Percentiles rank a stretch among this genome's conserved stretches.
Evolutionary conservation across 108 stramenopile species (phyloP).

Genomic region (Cyclotella kingstonii): DNA sequence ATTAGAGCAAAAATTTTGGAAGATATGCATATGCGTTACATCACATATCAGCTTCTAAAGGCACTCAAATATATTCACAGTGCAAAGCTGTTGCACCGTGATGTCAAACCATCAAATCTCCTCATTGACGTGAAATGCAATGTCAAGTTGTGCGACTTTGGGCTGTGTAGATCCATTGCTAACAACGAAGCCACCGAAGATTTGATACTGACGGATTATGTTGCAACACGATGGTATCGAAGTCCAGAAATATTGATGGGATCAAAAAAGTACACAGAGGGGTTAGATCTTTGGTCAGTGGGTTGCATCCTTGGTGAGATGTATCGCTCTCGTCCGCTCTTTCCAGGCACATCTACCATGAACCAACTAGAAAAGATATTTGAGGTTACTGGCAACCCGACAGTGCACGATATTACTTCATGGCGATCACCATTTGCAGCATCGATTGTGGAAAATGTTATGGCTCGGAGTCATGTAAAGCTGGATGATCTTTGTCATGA

Average conservation of each 20-base stretch:
- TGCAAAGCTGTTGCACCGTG: conserved; percentile 68
- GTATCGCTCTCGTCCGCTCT: conserved; percentile 49
- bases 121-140: conserved; percentile 53
- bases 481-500: conserved; percentile 70
- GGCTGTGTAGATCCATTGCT: conserved; percentile 68
- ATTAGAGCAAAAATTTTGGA: conserved; percentile 73
- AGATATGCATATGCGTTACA: conserved; percentile 72
- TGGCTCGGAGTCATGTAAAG: conserved; percentile 37
- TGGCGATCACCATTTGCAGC: conserved; percentile 63
- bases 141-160: conserved; percentile 87
- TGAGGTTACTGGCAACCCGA: conserved; percentile 60
- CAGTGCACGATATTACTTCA: conserved; percentile 50
- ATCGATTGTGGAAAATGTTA: conserved; percentile 62
- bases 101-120: conserved; percentile 88
- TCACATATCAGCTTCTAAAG: conserved; percentile 81
- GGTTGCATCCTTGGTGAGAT: conserved; percentile 79
- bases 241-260: conserved; percentile 81
- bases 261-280: conserved; percentile 70
- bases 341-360: conserved; percentile 66
- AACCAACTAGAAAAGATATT: conserved; percentile 69
- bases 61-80: conserved; percentile 84
- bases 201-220: conserved; percentile 82
- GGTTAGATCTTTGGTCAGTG: conserved; percentile 84
- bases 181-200: conserved; percentile 50
- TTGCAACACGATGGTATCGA: conserved; percentile 86